Base-by-base conservation (phyloP, 352 stramenopile genomes). In the Lagenidium sp. region DNA sequence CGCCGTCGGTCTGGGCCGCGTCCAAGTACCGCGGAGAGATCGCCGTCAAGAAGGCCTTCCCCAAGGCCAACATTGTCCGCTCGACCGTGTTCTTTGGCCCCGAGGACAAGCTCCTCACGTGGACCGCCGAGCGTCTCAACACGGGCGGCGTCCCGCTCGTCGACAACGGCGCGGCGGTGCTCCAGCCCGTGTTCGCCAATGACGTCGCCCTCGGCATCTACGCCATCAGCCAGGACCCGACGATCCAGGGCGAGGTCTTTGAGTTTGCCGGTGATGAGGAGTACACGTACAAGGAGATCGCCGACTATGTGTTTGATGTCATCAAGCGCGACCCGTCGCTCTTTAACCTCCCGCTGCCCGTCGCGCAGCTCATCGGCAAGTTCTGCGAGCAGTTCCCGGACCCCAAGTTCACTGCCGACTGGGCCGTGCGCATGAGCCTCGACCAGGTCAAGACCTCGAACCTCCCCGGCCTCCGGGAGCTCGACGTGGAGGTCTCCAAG, bases 231-330 rank as follows among this genome's bases (percentile, higher is more conserved):
- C 71, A 86, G 61, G 79, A 94, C 60, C 39, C 56, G 47, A 85
- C 51, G 53, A 92, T 97, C 57, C 78, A 96, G 39, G 93, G 94
- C 42, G 76, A 96, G 53, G 96, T 79, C 6, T 97, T 98, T 38
- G 91, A 99, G 61, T 85, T 98, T 51, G 95, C 96, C 42, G 96
- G 96, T 25, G 88, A 96, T 20, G 84, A 97, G 41, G 91, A 98
- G 67, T 98, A 98, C 60, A 94, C 94, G 42, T 90, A 96, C 66
- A 95, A 95, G 55, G 94, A 99, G 62, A 57, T 98, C n/a, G 94
- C 83, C 15, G 87, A 97, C 51, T 99, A 97, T 63, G 85, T 98
- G 29, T 96, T 97, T 49, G 91, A 98, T 45, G 65, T 77, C 44
- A 95, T 78, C 41, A 85, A 89, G 60, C 60, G 65, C 44, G 67